Conservation (phyloP, 306 rosid species). For the Castanopsis chinensis region DNA sequence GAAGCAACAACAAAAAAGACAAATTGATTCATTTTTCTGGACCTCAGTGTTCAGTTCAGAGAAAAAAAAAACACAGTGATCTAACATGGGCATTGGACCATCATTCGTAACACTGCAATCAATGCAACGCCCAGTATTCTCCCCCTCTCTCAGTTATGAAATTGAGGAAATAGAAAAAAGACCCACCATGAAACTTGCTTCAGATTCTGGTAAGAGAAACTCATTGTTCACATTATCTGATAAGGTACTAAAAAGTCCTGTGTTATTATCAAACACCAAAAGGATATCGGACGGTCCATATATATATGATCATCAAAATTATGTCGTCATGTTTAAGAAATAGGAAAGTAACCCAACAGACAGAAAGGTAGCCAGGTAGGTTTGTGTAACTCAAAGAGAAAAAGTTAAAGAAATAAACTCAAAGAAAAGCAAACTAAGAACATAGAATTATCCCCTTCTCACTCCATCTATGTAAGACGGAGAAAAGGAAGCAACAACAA, state of each 20-base stretch:
- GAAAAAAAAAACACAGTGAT: constrained; percentile 30
- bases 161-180: constrained; percentile 23
- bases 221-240: not conserved
- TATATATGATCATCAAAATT: constrained; percentile 12
- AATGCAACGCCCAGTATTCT: not conserved
- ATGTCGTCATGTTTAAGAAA: not conserved
- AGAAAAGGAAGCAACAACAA: constrained; percentile 39
- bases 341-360: constrained; percentile 30
- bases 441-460: constrained; percentile 58
- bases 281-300: constrained; percentile 13
- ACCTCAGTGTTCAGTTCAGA: constrained; percentile 52
- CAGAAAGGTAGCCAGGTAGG: constrained; percentile 29
- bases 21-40: constrained; percentile 43
- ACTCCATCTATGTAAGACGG: constrained; percentile 46
- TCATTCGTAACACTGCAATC: constrained; percentile 34
- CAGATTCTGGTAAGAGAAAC: constrained; percentile 25
- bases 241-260: not conserved
- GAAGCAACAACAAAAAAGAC: constrained; percentile 34
- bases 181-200: not conserved
- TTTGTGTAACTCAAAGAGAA: constrained; percentile 42
- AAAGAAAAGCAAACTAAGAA: constrained; percentile 48
- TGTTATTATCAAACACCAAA: not conserved
- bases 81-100: constrained; percentile 46
- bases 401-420: constrained; percentile 28
- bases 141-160: constrained; percentile 11